These are phyloP conservation scores for Biscogniauxia mediterranea DNA, from an alignment of 2,329 filamentous ascomycete genomes.

Conservation along the genomic window DNA sequence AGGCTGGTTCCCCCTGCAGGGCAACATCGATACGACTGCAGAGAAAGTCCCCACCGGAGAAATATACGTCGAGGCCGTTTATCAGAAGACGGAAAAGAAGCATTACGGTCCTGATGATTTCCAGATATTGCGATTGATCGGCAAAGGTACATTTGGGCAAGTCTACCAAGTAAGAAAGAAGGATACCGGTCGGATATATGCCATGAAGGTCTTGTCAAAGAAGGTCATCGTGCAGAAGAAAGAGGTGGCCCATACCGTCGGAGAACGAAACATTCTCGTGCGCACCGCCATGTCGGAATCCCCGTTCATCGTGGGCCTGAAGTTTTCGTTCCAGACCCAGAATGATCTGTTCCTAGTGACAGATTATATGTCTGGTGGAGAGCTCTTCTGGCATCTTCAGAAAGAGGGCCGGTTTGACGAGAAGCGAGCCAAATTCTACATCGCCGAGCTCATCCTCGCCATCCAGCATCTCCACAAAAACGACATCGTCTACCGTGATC, in stretches of 20 bases:
- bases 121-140: conserved; percentile 91
- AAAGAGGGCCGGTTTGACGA: conserved; percentile 96
- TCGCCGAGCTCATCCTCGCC: conserved; percentile 92
- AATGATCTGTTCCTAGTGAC: conserved; percentile 98
- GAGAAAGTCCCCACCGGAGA: conserved; percentile 82
- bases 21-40: conserved; percentile 67
- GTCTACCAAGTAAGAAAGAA: conserved; percentile 98
- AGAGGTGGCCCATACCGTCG: conserved; percentile 94
- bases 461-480: conserved; percentile 94
- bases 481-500: conserved; percentile 95
- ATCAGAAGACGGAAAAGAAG: conserved; percentile 83
- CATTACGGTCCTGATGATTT: conserved; percentile 95
- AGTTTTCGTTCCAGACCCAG: conserved; percentile 97
- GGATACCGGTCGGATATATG: conserved; percentile 93
- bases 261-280: conserved; percentile 95
- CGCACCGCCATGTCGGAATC: conserved; percentile 94
- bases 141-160: conserved; percentile 97
- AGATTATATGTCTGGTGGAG: conserved; percentile 98
- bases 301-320: conserved; percentile 94
- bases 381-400: conserved; percentile 98
- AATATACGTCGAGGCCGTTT: conserved; percentile 81
- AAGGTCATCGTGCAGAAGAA: conserved; percentile 99
- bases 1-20: conserved; percentile 81
- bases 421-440: conserved; percentile 95
- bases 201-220: conserved; percentile 99